These are phyloP conservation scores for Immersiella caudata DNA, from an alignment of 495 filamentous ascomycete genomes.

Conservation along the genomic window DNA sequence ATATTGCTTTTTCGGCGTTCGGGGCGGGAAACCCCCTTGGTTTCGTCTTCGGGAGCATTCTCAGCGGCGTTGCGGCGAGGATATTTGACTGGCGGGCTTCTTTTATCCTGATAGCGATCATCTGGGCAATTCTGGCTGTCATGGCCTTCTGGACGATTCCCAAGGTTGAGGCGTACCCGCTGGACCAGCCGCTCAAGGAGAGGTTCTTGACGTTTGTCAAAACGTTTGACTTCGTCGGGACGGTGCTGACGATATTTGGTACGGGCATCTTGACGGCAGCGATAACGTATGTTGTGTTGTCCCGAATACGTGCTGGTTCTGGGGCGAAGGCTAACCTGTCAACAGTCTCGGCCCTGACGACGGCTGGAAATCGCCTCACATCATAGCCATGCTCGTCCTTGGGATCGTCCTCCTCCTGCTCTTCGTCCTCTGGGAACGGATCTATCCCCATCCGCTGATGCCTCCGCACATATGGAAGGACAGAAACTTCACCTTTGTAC, in stretches of 20 bases:
- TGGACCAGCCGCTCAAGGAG: conserved; percentile 49
- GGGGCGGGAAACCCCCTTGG: conserved; percentile 72
- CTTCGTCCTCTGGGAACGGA: conserved; percentile 65
- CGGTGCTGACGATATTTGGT: conserved; percentile 62
- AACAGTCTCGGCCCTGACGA: conserved; percentile 47
- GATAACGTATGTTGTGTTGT: conserved; percentile 56
- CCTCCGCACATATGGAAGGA: conserved; percentile 59
- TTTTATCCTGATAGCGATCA: conserved; percentile 63
- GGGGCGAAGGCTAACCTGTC: conserved; percentile 20
- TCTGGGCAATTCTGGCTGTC: conserved; percentile 62
- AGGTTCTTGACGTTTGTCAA: conserved; percentile 48
- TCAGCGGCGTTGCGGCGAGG: conserved; percentile 64
- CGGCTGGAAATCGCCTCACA: conserved; percentile 64
- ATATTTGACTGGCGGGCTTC: conserved; percentile 66
- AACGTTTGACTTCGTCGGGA: conserved; percentile 65
- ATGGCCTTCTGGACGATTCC: conserved; percentile 67
- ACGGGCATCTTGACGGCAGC: conserved; percentile 66
- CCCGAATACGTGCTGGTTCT: neutral
- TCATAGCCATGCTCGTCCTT: conserved; percentile 63
- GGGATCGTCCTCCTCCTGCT: conserved; percentile 56
- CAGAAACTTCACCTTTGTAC: conserved; percentile 54
- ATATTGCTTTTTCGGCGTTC: conserved; percentile 71
- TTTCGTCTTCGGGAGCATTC: conserved; percentile 67
- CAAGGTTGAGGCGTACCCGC: conserved; percentile 51
- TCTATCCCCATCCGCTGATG: conserved; percentile 54